Evolutionary conservation across 768 basidiomycete genomes (phyloP).

Genomic region (Cytidiella melzeri): DNA sequence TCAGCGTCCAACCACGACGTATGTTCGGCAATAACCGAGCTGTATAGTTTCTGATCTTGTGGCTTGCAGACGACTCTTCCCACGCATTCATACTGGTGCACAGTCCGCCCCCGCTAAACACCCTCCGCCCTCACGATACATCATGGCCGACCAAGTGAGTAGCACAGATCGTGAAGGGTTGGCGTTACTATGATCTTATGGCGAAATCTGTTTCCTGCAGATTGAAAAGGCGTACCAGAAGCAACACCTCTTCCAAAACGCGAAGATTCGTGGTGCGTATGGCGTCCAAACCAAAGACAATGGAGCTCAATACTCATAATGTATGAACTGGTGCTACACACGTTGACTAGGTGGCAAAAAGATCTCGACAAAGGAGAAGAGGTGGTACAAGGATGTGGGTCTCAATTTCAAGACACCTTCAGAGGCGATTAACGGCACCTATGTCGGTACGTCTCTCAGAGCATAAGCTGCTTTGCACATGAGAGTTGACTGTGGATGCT

Average conservation of each 20-base stretch:
- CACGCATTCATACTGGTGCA: slow-evolving; percentile 6
- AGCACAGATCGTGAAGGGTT: not conserved
- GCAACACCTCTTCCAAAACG: slow-evolving; percentile 96
- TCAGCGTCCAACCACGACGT: slow-evolving; percentile 10
- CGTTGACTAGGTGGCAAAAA: slow-evolving; percentile 74
- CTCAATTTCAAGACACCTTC: slow-evolving; percentile 94
- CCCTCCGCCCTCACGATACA: slow-evolving; percentile 26
- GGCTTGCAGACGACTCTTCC: slow-evolving; percentile 29
- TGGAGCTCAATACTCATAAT: no score
- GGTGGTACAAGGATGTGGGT: slow-evolving; percentile 99
- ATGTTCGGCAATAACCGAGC: slow-evolving; percentile 31
- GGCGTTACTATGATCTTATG: slow-evolving; percentile 6
- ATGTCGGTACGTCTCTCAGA: slow-evolving; percentile 75
- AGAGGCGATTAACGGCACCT: slow-evolving; percentile 93
- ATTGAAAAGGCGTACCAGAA: slow-evolving; percentile 98
- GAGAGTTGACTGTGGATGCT: slow-evolving; percentile 1
- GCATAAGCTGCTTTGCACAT: slow-evolving; percentile 1
- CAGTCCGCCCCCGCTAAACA: slow-evolving; percentile 7
- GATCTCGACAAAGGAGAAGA: slow-evolving; percentile 88
- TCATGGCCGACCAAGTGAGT: slow-evolving; percentile 36
- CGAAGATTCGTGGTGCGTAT: slow-evolving; percentile 84
- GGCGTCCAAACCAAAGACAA: no score
- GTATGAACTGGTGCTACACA: no score
- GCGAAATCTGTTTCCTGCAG: slow-evolving; percentile 32
- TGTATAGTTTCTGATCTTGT: slow-evolving; percentile 36